Percentiles rank a stretch among this genome's conserved stretches.
Evolutionary conservation across 805 yeast genomes (phyloP).

Genomic region (Kazachstania bromeliacearum): DNA sequence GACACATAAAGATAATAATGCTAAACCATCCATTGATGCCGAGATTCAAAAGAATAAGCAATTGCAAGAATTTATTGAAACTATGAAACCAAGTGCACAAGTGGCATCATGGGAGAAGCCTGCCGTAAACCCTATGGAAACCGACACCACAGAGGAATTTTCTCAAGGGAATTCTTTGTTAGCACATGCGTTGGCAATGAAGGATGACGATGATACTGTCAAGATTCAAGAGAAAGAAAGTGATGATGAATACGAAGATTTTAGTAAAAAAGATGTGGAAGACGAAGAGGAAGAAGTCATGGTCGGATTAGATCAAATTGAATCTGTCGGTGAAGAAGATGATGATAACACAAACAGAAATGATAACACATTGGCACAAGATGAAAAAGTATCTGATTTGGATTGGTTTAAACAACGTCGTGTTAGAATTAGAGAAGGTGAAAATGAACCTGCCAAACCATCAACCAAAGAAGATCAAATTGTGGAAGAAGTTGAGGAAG

Average conservation of each 20-base stretch:
- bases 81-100: slow-evolving; percentile 68
- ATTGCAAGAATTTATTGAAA: slow-evolving; percentile 70
- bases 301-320: slow-evolving; percentile 35
- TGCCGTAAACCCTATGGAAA: slow-evolving; percentile 6
- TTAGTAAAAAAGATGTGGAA: slow-evolving; percentile 18
- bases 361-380: slow-evolving; percentile 32
- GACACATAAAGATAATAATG: slow-evolving; percentile 31
- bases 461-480: slow-evolving; percentile 6
- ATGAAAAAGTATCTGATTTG: slow-evolving; percentile 55
- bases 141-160: slow-evolving; percentile 20
- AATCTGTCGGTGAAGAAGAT: background rate
- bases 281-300: slow-evolving; percentile 40
- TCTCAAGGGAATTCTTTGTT: slow-evolving; percentile 31
- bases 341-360: slow-evolving; percentile 17
- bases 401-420: slow-evolving; percentile 82
- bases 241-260: slow-evolving; percentile 37
- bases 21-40: slow-evolving; percentile 37
- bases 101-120: slow-evolving; percentile 60
- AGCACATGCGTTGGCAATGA: slow-evolving; percentile 34
- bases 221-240: slow-evolving; percentile 31
- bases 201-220: slow-evolving; percentile 18
- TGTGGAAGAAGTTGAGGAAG: slow-evolving; percentile 6
- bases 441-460: slow-evolving; percentile 12
- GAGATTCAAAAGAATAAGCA: slow-evolving; percentile 58
- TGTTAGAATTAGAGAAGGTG: slow-evolving; percentile 53